Base-by-base conservation (phyloP, 139 green algal species). In the Chlorella sp. region DNA sequence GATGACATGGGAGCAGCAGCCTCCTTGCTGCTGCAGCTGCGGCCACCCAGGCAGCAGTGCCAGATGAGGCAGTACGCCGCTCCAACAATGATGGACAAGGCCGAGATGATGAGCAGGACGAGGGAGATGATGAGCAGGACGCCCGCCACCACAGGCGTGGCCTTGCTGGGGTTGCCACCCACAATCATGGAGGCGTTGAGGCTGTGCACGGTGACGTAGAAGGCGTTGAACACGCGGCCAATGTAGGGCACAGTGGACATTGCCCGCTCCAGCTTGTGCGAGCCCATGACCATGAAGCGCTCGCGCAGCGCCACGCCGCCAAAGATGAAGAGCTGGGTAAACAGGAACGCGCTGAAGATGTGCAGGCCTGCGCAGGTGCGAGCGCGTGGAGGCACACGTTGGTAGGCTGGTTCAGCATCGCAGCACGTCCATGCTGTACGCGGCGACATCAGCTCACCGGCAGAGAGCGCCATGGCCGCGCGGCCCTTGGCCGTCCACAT, bases 261-360 rank as follows among this genome's bases (percentile, higher is more conserved):
- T 29, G 51, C 14, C 6, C 14, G 51, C 29, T 62, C 51, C 51
- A 62, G 5, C 5, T n/a, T 17, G 5, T 22, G 5, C 51, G 23
- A 62, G 5, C 14, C 6, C 51, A 62, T 31, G 27, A 24, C 29
- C 23, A 5, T 62, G 51, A 31, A 62, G 51, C 29, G 51, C 2
- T 22, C 29, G 5, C 23, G 23, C 3, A 24, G 23, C 14, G 29
- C 6, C 14, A 62, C 51, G 14, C 51, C 51, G 2, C 51, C 51
- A 62, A 62, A 62, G 29, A 62, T 62, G 51, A 62, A 62, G 14
- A 62, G 51, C 51, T 62, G 51, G 3, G 51, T 4, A 24, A 62
- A 62, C 3, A 62, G 51, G 51, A 62, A 62, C 23, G 51, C 5
- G 51, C 51, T 62, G 51, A 62, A n/a, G 14, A 62, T 62, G 51